Conservation (phyloP, 148 eudicot species). For the Silene latifolia region DNA sequence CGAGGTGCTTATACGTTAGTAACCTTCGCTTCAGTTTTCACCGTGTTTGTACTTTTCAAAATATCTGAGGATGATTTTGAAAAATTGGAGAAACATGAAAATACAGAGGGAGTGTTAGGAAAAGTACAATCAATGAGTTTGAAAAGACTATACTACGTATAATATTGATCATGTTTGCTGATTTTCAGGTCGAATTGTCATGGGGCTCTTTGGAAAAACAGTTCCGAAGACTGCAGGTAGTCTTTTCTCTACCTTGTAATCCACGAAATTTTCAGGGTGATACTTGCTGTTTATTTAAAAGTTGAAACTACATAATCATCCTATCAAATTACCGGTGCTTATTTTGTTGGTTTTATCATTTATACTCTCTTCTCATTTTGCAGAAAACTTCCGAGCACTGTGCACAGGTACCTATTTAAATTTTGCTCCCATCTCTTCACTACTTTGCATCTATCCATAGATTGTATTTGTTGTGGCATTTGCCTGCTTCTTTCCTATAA, state of each 20-base stretch:
- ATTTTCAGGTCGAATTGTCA: constrained; percentile 75
- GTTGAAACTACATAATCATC: neutral
- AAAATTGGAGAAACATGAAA: neutral
- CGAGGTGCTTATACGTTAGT: neutral
- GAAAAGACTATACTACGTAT: neutral
- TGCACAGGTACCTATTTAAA: constrained; percentile 97
- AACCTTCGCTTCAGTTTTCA: neutral
- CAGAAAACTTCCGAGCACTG: constrained; percentile 98
- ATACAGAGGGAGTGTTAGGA: neutral
- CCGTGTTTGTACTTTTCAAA: no score
- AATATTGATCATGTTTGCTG: constrained; percentile 7
- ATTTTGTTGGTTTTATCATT: constrained; percentile 1
- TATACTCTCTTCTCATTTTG: constrained; percentile 19
- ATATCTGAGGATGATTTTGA: no score
- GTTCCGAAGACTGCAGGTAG: constrained; percentile 93
- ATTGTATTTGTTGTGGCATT: neutral
- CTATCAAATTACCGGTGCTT: neutral
- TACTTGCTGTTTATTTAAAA: neutral
- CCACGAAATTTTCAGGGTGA: neutral
- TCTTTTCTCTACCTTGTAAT: neutral
- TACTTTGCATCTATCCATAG: constrained; percentile 10
- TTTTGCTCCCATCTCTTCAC: constrained; percentile 30
- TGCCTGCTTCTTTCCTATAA: neutral
- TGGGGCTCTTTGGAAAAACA: constrained; percentile 81
- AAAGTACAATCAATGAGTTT: neutral